Evolutionary conservation across 768 basidiomycete genomes (phyloP), one percentile per base, ranked within the genome.

Genomic region (Lactarius hengduanensis): DNA sequence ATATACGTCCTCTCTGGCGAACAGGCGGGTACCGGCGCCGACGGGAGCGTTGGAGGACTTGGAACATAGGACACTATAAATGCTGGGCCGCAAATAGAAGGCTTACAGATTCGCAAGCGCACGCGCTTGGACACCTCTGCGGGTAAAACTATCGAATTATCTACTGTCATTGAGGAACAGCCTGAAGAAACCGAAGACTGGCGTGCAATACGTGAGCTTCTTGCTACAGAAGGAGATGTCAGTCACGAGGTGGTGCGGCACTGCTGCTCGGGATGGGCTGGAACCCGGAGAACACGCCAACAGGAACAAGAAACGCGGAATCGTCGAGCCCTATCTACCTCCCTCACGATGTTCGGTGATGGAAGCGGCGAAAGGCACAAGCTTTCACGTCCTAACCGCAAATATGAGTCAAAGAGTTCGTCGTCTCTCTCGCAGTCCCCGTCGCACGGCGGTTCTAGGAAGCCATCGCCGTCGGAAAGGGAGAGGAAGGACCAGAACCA

Each of bases 211-310:
- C 85, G 89, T 43, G 93, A 91, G 1, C 80, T 97, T 50, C 82
- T 98, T 6, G 85, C 88, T 0, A 82, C 36, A 38, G 80, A 81
- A 2, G 81, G 81, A 5, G 76, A 76, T 32, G 79, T 75, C 13
- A 73, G 79, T 3, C 76, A 76, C 22, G 71, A 76, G 55, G 70
- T 70, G 96, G 96, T 8, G 88, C 91, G 6, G 96, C 96, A 4
- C 84, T 98, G 71, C 80, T 97, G 6, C 84, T 94, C 57, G 95
- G 96, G 0, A 98, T 98, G 96, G 95, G 96, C 2, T 97, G 94
- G 91, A 91, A 66, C 87, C 90, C 54, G 90, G 91, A 1, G 83
- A 83, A 4, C 85, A 88, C 9, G 91, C 91, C 4, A 81, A 86
- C 28, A 43, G 28, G 41, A 81, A 84, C 47, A 86, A 70, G 66